A percentile compares a stretch with the other conserved stretches of the same genome.
Evolutionary conservation across 73 alveolate genomes (phyloP).

Genomic region (Effrenium voratum): DNA sequence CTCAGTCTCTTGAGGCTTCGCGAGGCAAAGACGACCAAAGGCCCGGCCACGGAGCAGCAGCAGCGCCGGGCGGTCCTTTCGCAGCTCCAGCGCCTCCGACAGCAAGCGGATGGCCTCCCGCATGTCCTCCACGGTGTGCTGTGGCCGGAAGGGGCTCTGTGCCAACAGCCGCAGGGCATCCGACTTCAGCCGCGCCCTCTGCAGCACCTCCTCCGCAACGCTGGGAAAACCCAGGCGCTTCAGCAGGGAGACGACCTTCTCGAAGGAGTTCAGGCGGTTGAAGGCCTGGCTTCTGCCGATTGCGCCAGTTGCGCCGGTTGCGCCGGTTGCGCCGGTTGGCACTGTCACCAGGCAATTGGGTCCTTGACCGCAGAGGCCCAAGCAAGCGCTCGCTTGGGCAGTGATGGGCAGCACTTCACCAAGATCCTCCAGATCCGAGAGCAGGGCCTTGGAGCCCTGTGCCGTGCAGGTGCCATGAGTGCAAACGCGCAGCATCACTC

Average conservation of each 20-base stretch:
- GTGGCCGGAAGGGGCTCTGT: constrained; percentile 50
- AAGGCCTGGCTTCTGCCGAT: constrained; percentile 50
- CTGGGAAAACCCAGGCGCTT: constrained; percentile 9
- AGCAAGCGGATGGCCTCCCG: constrained; percentile 7
- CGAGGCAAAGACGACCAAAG: constrained; percentile 38
- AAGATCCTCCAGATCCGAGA: constrained; percentile 56
- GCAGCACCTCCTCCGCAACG: constrained; percentile 12
- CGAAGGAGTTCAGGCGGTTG: constrained; percentile 65
- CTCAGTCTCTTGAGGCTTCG: not conserved
- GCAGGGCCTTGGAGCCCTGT: constrained; percentile 50
- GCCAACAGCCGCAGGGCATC: constrained; percentile 66
- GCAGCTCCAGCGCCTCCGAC: not conserved
- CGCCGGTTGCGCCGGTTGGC: not conserved
- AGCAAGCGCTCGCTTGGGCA: constrained; percentile 39
- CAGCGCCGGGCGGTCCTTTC: not conserved
- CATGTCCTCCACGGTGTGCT: constrained; percentile 57
- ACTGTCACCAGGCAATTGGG: constrained; percentile 71
- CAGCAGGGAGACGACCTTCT: constrained; percentile 44
- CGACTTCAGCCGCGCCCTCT: constrained; percentile 12
- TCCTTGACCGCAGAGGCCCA: constrained; percentile 84
- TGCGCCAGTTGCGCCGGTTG: too few relatives aligned
- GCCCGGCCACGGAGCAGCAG: constrained; percentile 36
- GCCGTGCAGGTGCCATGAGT: constrained; percentile 87
- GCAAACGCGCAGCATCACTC: too few relatives aligned
- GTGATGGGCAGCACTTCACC: not conserved